A percentile compares a stretch with the other conserved stretches of the same genome.
phyloP scores from a whole-genome alignment of 2,329 filamentous ascomycete genomes.

The Penicillium verrucosum region DNA sequence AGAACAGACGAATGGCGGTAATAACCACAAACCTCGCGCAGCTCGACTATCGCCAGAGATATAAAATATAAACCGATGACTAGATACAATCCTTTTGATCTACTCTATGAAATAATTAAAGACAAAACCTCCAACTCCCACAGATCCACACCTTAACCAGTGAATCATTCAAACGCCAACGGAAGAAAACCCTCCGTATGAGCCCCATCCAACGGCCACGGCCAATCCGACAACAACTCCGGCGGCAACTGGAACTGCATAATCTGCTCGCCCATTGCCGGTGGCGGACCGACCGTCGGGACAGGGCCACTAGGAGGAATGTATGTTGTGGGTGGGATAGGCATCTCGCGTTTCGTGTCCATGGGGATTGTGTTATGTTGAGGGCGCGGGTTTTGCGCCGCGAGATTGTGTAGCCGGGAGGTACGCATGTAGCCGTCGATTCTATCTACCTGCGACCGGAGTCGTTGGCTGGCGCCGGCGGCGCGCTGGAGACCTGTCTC shows the following conservation, averaged over 20 bases:
- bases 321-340: conserved; percentile 9
- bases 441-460: conserved; percentile 42
- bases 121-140: neutral
- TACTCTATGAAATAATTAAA: neutral
- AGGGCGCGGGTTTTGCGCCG: conserved; percentile 1
- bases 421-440: conserved; percentile 46
- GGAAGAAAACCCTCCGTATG: conserved; percentile 25
- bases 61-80: neutral
- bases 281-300: conserved; percentile 2
- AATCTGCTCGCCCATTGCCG: conserved; percentile 20
- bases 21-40: neutral
- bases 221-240: conserved; percentile 43
- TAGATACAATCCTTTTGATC: neutral
- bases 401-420: conserved; percentile 17
- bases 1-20: neutral
- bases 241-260: conserved; percentile 42
- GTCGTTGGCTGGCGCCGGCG: conserved; percentile 39
- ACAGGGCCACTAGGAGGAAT: conserved; percentile 2
- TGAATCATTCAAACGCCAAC: conserved; percentile 20
- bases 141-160: neutral
- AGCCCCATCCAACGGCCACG: conserved; percentile 34
- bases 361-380: conserved; percentile 7
- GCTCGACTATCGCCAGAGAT: neutral
- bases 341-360: conserved; percentile 7
- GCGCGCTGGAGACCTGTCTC: conserved; percentile 43